Conservation (phyloP, 306 rosid species). For the Pachyrhizus erosus region DNA sequence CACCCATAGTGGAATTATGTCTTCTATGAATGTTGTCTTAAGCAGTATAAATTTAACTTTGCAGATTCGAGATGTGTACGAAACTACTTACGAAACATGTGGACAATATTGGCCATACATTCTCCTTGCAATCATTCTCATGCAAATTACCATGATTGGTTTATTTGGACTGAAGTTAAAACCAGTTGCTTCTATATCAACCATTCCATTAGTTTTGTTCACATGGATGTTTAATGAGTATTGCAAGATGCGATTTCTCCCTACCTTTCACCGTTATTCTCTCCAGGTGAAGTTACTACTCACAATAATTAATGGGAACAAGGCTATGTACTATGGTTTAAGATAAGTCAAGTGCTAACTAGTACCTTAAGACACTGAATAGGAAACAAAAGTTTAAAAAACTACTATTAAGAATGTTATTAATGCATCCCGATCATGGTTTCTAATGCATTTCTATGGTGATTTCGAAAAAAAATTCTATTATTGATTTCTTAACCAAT, state of each 20-base stretch:
- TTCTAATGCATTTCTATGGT: background rate
- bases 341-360: background rate
- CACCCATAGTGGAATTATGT: background rate
- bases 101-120: conserved; percentile 93
- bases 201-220: conserved; percentile 70
- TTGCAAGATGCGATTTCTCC: conserved; percentile 94
- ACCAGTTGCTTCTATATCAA: conserved; percentile 84
- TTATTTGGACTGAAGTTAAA: conserved; percentile 80
- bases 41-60: conserved; percentile 21
- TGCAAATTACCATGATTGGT: conserved; percentile 98
- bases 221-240: conserved; percentile 83
- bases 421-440: background rate
- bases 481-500: background rate
- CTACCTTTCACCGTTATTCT: conserved; percentile 63
- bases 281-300: conserved; percentile 61
- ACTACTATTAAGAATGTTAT: background rate
- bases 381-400: background rate
- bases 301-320: background rate
- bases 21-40: conserved; percentile 21
- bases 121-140: conserved; percentile 70
- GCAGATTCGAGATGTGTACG: conserved; percentile 90
- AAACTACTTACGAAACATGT: conserved; percentile 74
- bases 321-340: background rate
- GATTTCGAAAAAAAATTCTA: background rate
- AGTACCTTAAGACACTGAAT: background rate